Base-by-base conservation (phyloP, 805 yeast species). In the Helenozyma rhizophorensis region DNA sequence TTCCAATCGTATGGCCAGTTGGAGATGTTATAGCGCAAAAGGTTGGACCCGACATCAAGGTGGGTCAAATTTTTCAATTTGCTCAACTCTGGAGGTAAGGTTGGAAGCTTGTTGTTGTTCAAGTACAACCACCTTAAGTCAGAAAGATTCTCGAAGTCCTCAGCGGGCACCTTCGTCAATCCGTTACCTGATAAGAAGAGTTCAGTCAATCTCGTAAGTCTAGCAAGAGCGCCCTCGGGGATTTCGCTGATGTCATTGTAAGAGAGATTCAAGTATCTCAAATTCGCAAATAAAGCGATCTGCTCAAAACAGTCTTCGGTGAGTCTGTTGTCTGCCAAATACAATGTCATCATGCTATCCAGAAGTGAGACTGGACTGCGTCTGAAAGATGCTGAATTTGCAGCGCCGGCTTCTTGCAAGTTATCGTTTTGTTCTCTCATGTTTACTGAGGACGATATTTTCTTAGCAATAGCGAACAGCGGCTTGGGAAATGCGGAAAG, bases 1-100 rank as follows among this genome's bases (percentile, higher is more conserved):
- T 87, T 93, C 97, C 97, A 93, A 55, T 93, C 98, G 53, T 86
- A 90, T 11, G 93, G 94, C 74, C 88, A 85, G 56, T 93, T 93
- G 3, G 93, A 83, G 35, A 90, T 87, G 49, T 93, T 93, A 58
- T 93, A 93, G 50, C 88, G 84, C 58, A 93, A 66, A 40, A 80
- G 81, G 55, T 93, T 93, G 2, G 94, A 84, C 3, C 97, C 95
- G 12, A 86, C 93, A 61, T 93, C 99, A 23, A 93, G 69, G 8
- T 79, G 81, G 21, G 72, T 74, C 50, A 93, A 62, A 16, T 74
- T 70, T 1, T 60, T 52, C 28, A 88, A 69, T 37, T 80, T 80
- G 7, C 90, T 78, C 29, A 93, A 58, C 52, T 90, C 98, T 0
- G 96, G 82, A 0, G 98, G 97, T 27, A 93, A 60, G 0, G 96